Conservation (phyloP, 345 rosid species). For the Citrus medica region DNA sequence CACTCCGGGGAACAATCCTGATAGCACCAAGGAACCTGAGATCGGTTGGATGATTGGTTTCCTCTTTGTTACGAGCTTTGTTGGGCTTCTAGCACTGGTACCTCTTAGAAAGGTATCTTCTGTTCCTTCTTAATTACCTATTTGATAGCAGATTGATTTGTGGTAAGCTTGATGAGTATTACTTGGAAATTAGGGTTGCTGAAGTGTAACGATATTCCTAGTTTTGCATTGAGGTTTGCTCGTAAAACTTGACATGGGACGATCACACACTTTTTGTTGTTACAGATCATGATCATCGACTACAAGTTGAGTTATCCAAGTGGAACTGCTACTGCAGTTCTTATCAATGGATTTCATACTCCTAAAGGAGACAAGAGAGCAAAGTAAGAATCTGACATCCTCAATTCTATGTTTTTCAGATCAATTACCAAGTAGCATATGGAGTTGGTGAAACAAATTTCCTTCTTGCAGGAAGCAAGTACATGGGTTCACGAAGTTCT, state of each 20-base stretch:
- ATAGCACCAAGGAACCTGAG: conserved; percentile 75
- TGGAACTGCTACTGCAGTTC: conserved; percentile 92
- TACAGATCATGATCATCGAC: conserved; percentile 86
- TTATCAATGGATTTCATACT: conserved; percentile 86
- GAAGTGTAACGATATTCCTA: not conserved
- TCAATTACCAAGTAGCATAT: not conserved
- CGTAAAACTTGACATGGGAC: conserved; percentile 2
- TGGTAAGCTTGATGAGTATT: not conserved
- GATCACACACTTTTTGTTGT: conserved; percentile 1
- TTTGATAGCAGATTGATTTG: not conserved
- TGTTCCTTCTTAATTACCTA: not conserved
- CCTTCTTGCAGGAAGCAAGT: conserved; percentile 71
- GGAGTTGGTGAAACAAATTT: not conserved
- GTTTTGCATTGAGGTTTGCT: not conserved
- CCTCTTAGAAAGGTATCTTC: conserved; percentile 76
- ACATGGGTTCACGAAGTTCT: conserved; percentile 57
- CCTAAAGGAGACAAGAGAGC: conserved; percentile 68
- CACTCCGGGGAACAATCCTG: conserved; percentile 62
- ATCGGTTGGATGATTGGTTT: conserved; percentile 89
- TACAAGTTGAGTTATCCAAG: conserved; percentile 80
- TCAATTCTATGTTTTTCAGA: conserved; percentile 3
- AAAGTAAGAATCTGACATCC: conserved; percentile 41
- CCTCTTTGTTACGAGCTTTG: conserved; percentile 70
- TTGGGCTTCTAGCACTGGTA: conserved; percentile 78
- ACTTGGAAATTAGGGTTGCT: not conserved